phyloP scores from a whole-genome alignment of 208 protist species.

The Naegleria lovaniensis region DNA sequence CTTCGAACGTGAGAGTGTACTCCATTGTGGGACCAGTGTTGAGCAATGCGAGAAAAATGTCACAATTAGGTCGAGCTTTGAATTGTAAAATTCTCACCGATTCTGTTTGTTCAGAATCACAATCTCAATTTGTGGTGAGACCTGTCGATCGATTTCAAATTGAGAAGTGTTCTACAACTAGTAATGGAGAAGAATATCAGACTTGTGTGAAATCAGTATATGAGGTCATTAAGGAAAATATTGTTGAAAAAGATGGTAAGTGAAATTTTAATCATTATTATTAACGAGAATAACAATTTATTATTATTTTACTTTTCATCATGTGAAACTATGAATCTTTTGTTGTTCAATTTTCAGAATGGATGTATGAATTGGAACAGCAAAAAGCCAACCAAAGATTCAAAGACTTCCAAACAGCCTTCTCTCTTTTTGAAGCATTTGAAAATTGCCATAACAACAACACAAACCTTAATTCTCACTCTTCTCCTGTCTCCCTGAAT shows the following conservation, averaged over 20 bases:
- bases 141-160: not conserved
- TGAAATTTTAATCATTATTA: too few species aligned
- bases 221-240: conserved; percentile 9
- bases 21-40: not conserved
- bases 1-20: not conserved
- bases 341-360: not conserved
- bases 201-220: not conserved
- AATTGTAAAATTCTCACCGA: not conserved
- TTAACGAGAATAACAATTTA: too few species aligned
- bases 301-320: too few species aligned
- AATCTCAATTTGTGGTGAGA: not conserved
- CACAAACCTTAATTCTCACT: not conserved
- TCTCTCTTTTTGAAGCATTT: not conserved
- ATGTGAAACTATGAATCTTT: too few species aligned
- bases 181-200: too few species aligned
- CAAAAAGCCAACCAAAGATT: not conserved
- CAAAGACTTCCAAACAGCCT: not conserved
- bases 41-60: not conserved
- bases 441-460: too few species aligned
- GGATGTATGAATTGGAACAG: conserved; percentile 5
- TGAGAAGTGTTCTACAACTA: too few species aligned
- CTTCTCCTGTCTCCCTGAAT: not conserved
- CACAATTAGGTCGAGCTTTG: not conserved
- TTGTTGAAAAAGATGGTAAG: not conserved
- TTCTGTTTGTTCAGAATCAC: not conserved